phyloP scores from a whole-genome alignment of 2,329 filamentous ascomycete species.

The Westerdykella sp. region DNA sequence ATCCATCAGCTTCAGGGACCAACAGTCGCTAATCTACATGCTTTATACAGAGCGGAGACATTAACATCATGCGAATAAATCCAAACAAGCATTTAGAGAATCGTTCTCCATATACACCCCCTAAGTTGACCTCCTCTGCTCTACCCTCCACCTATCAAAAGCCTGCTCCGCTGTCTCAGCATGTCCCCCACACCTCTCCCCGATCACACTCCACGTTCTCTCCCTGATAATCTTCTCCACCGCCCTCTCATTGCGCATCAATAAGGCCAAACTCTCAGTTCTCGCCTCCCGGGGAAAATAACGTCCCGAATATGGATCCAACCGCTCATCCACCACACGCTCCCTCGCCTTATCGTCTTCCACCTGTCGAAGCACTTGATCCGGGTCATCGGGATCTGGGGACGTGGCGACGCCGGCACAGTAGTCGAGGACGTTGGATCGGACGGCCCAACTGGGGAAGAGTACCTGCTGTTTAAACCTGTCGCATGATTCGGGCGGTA shows the following conservation, averaged over 20 bases:
- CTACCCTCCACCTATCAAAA: slow-evolving; percentile 30
- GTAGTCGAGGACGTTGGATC: slow-evolving; percentile 79
- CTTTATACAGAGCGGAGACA: too few species aligned
- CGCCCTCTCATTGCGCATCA: slow-evolving; percentile 67
- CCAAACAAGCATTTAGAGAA: too few species aligned
- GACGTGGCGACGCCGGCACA: slow-evolving; percentile 82
- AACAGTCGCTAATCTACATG: too few species aligned
- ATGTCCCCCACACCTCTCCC: slow-evolving; percentile 62
- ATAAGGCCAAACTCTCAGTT: slow-evolving; percentile 68
- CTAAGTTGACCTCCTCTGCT: slow-evolving; percentile 6
- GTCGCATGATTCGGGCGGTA: slow-evolving; percentile 59
- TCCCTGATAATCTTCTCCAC: slow-evolving; percentile 74
- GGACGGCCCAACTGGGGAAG: slow-evolving; percentile 81
- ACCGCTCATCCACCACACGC: slow-evolving; percentile 72
- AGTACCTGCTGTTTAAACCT: slow-evolving; percentile 70
- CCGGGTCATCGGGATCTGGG: slow-evolving; percentile 81
- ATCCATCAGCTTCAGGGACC: too few species aligned
- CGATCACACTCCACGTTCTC: slow-evolving; percentile 74
- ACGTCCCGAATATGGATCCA: slow-evolving; percentile 84
- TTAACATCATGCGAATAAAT: too few species aligned
- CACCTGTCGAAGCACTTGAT: slow-evolving; percentile 60
- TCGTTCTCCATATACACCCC: background rate
- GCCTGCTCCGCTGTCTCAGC: slow-evolving; percentile 41
- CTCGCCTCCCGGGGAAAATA: slow-evolving; percentile 75
- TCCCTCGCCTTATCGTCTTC: slow-evolving; percentile 67